Evolutionary conservation across 176 grass and related monocot species (phyloP).

Genomic region (Phoenix dactylifera): DNA sequence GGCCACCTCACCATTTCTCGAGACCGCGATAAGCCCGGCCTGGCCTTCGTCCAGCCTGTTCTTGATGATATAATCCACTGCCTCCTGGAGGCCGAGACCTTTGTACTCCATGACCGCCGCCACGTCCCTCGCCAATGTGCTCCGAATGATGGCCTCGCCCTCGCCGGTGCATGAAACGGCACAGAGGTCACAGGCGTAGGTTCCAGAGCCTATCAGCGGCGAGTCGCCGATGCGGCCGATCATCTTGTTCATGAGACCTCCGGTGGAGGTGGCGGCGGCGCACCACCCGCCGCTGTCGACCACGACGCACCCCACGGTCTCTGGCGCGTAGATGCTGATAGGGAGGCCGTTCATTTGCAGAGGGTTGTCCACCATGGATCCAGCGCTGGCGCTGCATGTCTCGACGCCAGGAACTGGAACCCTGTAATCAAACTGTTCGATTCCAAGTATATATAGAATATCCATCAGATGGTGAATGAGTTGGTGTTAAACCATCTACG

Average conservation of each 20-base stretch:
- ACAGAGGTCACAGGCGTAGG: conserved; percentile 61
- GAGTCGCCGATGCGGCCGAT: conserved; percentile 79
- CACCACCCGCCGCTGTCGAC: conserved; percentile 40
- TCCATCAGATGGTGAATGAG: too few relatives aligned
- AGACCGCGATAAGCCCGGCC: conserved; percentile 74
- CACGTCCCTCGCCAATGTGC: conserved; percentile 71
- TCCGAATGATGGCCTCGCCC: conserved; percentile 88
- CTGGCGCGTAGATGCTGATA: conserved; percentile 89
- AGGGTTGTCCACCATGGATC: conserved; percentile 3
- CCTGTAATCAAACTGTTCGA: conserved; percentile 67
- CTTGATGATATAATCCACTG: conserved; percentile 63
- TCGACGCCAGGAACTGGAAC: conserved; percentile 38
- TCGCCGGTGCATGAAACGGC: conserved; percentile 88
- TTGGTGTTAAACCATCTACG: too few relatives aligned
- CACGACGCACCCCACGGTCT: conserved; percentile 80
- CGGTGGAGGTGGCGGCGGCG: conserved; percentile 70
- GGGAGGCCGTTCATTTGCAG: conserved; percentile 84
- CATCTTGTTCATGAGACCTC: conserved; percentile 96
- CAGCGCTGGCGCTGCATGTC: conserved; percentile 44
- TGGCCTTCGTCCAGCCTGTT: conserved; percentile 59
- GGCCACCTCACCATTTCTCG: conserved; percentile 44
- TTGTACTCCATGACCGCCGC: conserved; percentile 92
- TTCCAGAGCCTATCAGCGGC: conserved; percentile 70
- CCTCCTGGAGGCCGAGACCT: conserved; percentile 53
- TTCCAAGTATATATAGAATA: too few relatives aligned